Conservation (phyloP, 306 rosid species). For the Citrullus colocynthis region DNA sequence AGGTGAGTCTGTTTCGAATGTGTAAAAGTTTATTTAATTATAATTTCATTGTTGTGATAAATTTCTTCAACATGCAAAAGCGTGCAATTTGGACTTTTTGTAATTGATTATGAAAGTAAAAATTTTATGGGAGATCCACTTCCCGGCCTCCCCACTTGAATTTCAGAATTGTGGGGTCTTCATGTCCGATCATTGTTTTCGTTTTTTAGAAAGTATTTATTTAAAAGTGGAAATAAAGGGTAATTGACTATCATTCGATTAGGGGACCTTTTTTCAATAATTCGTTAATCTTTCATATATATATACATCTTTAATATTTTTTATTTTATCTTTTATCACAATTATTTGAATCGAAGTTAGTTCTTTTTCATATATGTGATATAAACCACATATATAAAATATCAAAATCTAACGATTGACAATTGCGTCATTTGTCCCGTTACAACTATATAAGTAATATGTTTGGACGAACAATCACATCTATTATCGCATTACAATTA, state of each 20-base stretch:
- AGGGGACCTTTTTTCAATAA: neutral
- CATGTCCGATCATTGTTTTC: neutral
- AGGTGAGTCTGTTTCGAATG: neutral
- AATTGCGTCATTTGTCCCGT: too few species aligned
- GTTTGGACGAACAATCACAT: too few species aligned
- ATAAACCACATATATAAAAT: too few species aligned
- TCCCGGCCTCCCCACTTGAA: neutral
- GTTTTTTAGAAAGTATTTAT: neutral
- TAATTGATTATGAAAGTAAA: neutral
- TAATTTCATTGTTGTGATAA: neutral
- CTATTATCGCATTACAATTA: too few species aligned
- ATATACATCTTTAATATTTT: too few species aligned
- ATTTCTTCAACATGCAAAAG: conserved; percentile 30
- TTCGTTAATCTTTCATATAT: neutral
- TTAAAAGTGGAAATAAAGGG: neutral
- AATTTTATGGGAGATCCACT: neutral
- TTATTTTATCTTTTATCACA: too few species aligned
- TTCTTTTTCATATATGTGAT: too few species aligned
- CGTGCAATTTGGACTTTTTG: conserved; percentile 20
- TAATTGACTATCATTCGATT: neutral
- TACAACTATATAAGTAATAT: too few species aligned
- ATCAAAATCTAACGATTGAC: too few species aligned
- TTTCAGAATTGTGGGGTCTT: neutral
- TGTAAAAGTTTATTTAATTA: neutral
- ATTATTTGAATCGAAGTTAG: too few species aligned